phyloP scores from a whole-genome alignment of 192 early-diverging fungal genomes.

The Backusella westeae region DNA sequence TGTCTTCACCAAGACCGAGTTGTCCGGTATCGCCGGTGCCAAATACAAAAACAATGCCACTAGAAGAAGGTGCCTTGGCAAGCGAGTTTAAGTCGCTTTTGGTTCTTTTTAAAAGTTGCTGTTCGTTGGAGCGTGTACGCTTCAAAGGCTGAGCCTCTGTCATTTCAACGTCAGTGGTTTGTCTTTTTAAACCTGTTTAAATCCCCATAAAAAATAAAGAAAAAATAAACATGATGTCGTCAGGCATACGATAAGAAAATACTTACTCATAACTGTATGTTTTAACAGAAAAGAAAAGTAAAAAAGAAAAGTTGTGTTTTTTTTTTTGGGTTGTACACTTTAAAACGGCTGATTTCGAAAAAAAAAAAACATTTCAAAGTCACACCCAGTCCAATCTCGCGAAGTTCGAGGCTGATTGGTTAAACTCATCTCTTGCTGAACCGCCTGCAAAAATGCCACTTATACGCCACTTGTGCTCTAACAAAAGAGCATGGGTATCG shows the following conservation, averaged over 20 bases:
- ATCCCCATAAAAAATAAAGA: neutral
- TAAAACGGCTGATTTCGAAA: neutral
- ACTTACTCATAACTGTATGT: neutral
- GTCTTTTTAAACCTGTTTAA: constrained; percentile 6
- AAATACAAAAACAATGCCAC: constrained; percentile 75
- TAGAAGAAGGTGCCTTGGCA: constrained; percentile 8
- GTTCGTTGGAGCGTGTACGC: neutral
- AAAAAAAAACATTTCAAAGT: neutral
- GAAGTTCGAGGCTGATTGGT: too few species aligned
- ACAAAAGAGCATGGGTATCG: too few species aligned
- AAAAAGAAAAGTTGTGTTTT: neutral
- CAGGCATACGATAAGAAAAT: neutral
- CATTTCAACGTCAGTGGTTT: constrained; percentile 14
- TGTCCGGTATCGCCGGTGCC: constrained; percentile 91
- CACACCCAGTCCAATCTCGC: too few species aligned
- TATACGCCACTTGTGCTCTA: too few species aligned
- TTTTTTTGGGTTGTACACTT: neutral
- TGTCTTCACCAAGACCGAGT: constrained; percentile 86
- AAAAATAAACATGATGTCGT: neutral
- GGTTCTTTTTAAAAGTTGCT: neutral
- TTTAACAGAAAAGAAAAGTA: neutral
- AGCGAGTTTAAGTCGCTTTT: neutral
- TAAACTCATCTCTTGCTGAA: too few species aligned
- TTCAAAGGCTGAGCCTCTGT: neutral
- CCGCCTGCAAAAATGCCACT: too few species aligned